Evolutionary conservation across 148 eudicot genomes (phyloP).

Genomic region (Talinum fruticosum): DNA sequence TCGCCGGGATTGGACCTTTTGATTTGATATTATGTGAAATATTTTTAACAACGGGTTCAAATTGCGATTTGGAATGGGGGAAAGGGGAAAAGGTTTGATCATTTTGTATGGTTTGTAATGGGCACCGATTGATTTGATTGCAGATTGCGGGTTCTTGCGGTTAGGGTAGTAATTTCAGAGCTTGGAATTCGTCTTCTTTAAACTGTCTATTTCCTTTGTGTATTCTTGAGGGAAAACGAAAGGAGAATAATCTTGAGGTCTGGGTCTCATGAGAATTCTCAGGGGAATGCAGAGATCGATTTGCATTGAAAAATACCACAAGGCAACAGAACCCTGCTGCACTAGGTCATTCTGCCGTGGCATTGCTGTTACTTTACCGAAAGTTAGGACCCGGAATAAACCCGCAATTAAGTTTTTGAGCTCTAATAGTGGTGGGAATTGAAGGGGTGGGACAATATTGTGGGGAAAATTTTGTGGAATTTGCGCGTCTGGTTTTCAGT

Average conservation of each 20-base stretch:
- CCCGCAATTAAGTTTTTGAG: constrained; percentile 35
- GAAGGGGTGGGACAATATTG: background rate
- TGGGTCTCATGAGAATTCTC: constrained; percentile 4
- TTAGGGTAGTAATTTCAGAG: background rate
- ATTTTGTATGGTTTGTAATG: background rate
- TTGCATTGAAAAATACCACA: background rate
- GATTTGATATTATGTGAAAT: background rate
- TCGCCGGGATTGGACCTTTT: background rate
- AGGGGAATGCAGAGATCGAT: constrained; percentile 7
- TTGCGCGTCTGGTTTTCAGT: constrained; percentile 12
- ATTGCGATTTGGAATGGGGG: background rate
- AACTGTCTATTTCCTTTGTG: background rate
- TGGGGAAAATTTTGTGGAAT: constrained; percentile 1
- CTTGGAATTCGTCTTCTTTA: background rate
- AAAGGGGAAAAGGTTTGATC: background rate
- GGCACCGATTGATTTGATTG: background rate
- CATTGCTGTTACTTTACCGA: constrained; percentile 58
- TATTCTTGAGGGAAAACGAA: background rate
- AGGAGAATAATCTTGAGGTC: background rate
- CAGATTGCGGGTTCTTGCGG: background rate
- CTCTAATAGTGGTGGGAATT: constrained; percentile 41
- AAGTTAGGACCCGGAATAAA: constrained; percentile 78
- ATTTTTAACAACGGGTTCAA: background rate
- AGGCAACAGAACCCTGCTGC: constrained; percentile 45
- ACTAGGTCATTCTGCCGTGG: constrained; percentile 57